phyloP scores from a whole-genome alignment of 352 stramenopile genomes.

The Globisporangium emineosum region DNA sequence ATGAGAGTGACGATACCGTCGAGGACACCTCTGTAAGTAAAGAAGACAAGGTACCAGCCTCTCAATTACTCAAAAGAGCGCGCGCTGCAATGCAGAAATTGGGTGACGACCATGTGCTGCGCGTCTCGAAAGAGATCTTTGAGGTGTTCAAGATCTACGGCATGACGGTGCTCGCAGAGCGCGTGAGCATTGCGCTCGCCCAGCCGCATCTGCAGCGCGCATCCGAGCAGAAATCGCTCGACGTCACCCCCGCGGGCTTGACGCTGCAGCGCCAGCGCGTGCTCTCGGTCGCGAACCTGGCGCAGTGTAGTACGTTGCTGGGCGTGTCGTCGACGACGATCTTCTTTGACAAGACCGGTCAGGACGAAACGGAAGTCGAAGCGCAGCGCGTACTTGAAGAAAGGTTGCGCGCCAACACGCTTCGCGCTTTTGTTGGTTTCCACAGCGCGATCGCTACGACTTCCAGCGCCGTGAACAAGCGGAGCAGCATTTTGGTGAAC shows the following conservation, averaged over 20 bases:
- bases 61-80: background rate
- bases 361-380: constrained; percentile 8
- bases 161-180: constrained; percentile 70
- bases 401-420: constrained; percentile 45
- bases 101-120: constrained; percentile 41
- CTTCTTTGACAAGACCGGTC: constrained; percentile 11
- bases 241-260: constrained; percentile 39
- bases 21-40: background rate
- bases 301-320: constrained; percentile 35
- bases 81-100: constrained; percentile 31
- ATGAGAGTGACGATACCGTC: constrained; percentile 9
- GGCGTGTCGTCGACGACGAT: constrained; percentile 23
- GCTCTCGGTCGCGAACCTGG: constrained; percentile 60
- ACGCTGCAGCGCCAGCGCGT: constrained; percentile 55
- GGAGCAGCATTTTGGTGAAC: constrained; percentile 34
- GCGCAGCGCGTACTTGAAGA: constrained; percentile 32
- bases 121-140: constrained; percentile 62
- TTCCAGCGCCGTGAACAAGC: constrained; percentile 17
- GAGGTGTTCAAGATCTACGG: constrained; percentile 84
- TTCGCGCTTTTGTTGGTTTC: constrained; percentile 71
- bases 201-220: constrained; percentile 25
- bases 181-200: constrained; percentile 52
- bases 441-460: constrained; percentile 53
- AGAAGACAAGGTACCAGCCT: background rate
- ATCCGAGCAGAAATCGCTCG: constrained; percentile 5